Percentiles rank a stretch among this genome's conserved stretches.
These are phyloP conservation scores for Suillus sp. DNA, from an alignment of 768 basidiomycete genomes.

Conservation along the genomic window DNA sequence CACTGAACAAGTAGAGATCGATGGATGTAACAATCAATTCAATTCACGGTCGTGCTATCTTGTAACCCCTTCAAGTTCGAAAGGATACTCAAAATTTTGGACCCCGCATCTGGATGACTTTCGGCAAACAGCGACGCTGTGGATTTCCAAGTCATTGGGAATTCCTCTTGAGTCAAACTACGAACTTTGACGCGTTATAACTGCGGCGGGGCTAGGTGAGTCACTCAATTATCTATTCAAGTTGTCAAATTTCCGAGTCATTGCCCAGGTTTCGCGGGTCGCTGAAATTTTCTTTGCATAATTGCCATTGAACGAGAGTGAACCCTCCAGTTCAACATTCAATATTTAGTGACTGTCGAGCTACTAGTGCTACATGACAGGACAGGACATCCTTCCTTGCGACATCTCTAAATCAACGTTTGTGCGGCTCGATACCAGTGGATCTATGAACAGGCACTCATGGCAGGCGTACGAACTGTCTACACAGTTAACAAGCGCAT, in stretches of 20 bases:
- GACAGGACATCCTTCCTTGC: neutral
- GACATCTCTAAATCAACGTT: neutral
- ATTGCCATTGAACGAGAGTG: neutral
- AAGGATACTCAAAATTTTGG: neutral
- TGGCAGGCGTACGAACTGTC: no score
- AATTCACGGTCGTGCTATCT: neutral
- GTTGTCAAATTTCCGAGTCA: neutral
- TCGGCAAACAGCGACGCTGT: conserved; percentile 2
- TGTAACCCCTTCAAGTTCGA: neutral
- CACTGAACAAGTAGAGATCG: neutral
- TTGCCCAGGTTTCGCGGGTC: neutral
- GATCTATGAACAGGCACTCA: neutral
- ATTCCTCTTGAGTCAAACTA: neutral
- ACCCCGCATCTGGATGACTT: neutral
- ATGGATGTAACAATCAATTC: conserved; percentile 1
- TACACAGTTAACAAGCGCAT: no score
- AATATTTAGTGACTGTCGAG: neutral
- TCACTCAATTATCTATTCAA: neutral
- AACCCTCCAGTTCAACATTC: neutral
- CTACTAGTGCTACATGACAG: neutral
- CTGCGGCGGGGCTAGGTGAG: neutral
- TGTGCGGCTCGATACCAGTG: neutral
- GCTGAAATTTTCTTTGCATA: neutral
- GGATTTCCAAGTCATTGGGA: no score
- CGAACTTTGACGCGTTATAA: neutral